phyloP scores from a whole-genome alignment of 2,329 filamentous ascomycete species.

The Lachnellula willkommii region DNA sequence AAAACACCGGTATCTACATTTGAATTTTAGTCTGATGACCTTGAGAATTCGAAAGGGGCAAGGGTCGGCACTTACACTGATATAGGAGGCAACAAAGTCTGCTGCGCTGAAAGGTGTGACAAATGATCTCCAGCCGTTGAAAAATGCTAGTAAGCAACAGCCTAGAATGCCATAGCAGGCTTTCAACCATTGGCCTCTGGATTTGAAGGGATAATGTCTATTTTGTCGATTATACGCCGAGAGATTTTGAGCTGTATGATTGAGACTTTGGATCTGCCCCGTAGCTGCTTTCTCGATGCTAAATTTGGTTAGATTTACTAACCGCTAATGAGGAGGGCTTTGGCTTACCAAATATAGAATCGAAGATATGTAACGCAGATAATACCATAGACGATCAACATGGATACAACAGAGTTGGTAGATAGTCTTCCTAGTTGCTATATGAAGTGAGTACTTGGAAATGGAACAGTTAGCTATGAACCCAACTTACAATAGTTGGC shows the following conservation, averaged over 20 bases:
- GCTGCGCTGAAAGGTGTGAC: constrained; percentile 11
- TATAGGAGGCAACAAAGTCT: constrained; percentile 14
- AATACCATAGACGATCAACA: constrained; percentile 34
- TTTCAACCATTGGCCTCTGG: constrained; percentile 13
- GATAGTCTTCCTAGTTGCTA: constrained; percentile 33
- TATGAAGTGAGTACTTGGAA: not conserved
- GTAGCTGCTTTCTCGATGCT: constrained; percentile 4
- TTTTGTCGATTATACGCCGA: constrained; percentile 1
- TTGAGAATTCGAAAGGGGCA: not conserved
- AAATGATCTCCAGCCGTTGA: constrained; percentile 15
- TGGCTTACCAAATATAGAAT: constrained; percentile 26
- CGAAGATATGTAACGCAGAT: constrained; percentile 32
- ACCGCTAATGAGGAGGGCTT: not conserved
- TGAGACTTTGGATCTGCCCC: not conserved
- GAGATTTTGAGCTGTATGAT: not conserved
- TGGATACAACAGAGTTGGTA: constrained; percentile 33
- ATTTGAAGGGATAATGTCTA: constrained; percentile 14
- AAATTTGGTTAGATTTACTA: not conserved
- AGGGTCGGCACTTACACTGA: constrained; percentile 3
- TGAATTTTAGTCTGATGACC: not conserved
- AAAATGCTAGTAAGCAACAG: constrained; percentile 10
- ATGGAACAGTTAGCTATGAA: constrained; percentile 12
- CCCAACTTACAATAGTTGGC: constrained; percentile 8
- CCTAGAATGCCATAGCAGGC: constrained; percentile 9
- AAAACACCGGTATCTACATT: not conserved